These are phyloP conservation scores for Calonectria pseudoreteaudii DNA, from an alignment of 2,329 filamentous ascomycete genomes.

Conservation along the genomic window DNA sequence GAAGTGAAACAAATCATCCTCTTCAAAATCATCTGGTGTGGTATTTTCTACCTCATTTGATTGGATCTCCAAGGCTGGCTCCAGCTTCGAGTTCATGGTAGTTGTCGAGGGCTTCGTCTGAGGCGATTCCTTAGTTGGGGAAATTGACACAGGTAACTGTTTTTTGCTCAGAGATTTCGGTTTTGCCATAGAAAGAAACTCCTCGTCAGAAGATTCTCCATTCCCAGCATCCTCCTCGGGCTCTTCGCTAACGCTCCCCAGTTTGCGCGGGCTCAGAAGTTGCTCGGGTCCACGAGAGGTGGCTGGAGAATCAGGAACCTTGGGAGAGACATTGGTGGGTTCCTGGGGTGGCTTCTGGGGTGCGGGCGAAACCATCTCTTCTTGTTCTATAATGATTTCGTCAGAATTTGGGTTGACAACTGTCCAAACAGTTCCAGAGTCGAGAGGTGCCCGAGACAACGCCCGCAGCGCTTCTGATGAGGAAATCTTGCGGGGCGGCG, in stretches of 20 bases:
- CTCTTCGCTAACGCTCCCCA: constrained; percentile 43
- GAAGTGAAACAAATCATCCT: constrained; percentile 60
- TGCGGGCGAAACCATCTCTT: constrained; percentile 26
- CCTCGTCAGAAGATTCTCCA: constrained; percentile 54
- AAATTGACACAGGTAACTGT: constrained; percentile 33
- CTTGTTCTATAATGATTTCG: constrained; percentile 34
- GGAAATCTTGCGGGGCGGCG: constrained; percentile 65
- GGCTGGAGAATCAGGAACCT: constrained; percentile 34
- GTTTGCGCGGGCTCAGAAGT: constrained; percentile 31
- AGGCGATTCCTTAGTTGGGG: constrained; percentile 26
- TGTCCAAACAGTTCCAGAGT: constrained; percentile 64
- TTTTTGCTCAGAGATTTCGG: constrained; percentile 47
- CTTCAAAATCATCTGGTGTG: constrained; percentile 34
- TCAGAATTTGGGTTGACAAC: constrained; percentile 55
- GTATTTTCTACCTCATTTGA: constrained; percentile 3
- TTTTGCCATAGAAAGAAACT: constrained; percentile 55
- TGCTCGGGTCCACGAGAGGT: constrained; percentile 28
- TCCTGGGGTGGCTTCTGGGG: constrained; percentile 15
- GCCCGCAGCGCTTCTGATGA: constrained; percentile 66
- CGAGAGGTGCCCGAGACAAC: constrained; percentile 63
- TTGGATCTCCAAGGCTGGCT: constrained; percentile 15
- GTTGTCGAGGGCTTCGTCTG: constrained; percentile 18
- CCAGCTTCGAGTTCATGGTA: constrained; percentile 7
- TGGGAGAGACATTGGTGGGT: constrained; percentile 13
- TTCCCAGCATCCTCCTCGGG: constrained; percentile 40